Percentiles rank a stretch among this genome's conserved stretches.
Conservation (phyloP, 2,329 filamentous ascomycete species). For the Sporothrix variecibatus region DNA sequence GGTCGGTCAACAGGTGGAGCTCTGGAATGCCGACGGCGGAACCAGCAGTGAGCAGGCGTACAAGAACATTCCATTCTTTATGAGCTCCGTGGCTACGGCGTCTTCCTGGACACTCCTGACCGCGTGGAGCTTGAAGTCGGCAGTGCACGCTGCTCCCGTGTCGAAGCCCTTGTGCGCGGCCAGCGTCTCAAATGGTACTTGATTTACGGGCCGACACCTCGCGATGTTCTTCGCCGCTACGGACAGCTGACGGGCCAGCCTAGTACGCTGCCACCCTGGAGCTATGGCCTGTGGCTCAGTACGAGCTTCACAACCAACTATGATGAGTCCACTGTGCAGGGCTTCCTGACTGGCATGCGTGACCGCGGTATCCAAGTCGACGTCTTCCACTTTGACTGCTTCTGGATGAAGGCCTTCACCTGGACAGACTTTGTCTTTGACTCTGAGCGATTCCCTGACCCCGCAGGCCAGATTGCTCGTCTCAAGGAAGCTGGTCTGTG, state of each 20-base stretch:
- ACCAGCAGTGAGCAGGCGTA: slow-evolving; percentile 71
- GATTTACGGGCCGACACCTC: slow-evolving; percentile 70
- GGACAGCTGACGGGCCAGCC: slow-evolving; percentile 67
- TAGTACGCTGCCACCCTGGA: slow-evolving; percentile 69
- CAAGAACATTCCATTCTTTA: slow-evolving; percentile 71
- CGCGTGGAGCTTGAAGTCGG: slow-evolving; percentile 72
- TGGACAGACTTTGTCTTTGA: slow-evolving; percentile 78
- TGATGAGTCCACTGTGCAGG: slow-evolving; percentile 66
- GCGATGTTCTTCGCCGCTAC: slow-evolving; percentile 70
- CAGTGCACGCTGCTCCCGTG: slow-evolving; percentile 69
- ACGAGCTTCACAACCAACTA: slow-evolving; percentile 76
- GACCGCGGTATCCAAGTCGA: slow-evolving; percentile 65
- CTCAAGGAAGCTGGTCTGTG: slow-evolving; percentile 64
- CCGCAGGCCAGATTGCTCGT: slow-evolving; percentile 62
- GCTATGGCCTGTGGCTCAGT: slow-evolving; percentile 74
- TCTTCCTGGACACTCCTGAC: slow-evolving; percentile 72
- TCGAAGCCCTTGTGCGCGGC: slow-evolving; percentile 69
- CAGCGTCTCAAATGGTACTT: slow-evolving; percentile 74
- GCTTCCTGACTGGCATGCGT: slow-evolving; percentile 70
- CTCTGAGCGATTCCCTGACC: slow-evolving; percentile 67
- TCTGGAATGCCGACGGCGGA: slow-evolving; percentile 66
- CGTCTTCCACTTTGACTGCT: slow-evolving; percentile 76
- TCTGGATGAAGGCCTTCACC: slow-evolving; percentile 74
- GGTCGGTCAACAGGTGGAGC: slow-evolving; percentile 67
- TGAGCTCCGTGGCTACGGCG: slow-evolving; percentile 74